Conservation (phyloP, 305 asterid genomes). For the Striga hermonthica region DNA sequence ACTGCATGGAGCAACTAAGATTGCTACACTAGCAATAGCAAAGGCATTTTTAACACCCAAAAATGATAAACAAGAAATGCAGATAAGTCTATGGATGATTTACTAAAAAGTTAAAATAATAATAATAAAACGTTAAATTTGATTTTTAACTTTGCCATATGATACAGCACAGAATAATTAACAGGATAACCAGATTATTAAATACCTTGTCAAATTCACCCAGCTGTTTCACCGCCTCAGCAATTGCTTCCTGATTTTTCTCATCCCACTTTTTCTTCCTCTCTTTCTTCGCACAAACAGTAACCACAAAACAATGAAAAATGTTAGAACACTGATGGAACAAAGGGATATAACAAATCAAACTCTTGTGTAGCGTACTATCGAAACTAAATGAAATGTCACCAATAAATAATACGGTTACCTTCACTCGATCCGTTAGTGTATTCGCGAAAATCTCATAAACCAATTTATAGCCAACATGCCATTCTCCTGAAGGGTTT, state of each 20-base stretch:
- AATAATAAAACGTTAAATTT: neutral
- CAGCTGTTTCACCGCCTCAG: constrained; percentile 85
- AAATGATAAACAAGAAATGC: neutral
- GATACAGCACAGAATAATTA: constrained; percentile 15
- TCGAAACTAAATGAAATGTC: constrained; percentile 14
- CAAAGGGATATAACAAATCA: constrained; percentile 23
- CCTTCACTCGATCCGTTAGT: constrained; percentile 80
- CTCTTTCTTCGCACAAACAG: constrained; percentile 69
- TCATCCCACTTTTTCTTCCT: constrained; percentile 86
- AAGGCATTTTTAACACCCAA: neutral
- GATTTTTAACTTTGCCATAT: constrained; percentile 3
- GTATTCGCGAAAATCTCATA: constrained; percentile 80
- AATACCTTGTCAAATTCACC: constrained; percentile 79
- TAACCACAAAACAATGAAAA: constrained; percentile 27
- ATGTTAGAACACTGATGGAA: constrained; percentile 22
- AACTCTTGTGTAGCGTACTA: constrained; percentile 24
- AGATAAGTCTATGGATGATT: neutral
- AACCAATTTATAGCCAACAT: constrained; percentile 79
- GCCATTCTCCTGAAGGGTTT: constrained; percentile 95
- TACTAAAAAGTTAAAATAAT: neutral
- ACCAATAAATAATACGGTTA: constrained; percentile 29
- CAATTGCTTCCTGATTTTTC: constrained; percentile 83
- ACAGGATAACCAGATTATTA: constrained; percentile 18
- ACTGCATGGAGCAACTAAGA: neutral
- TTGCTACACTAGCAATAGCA: neutral